Evolutionary conservation across 2,329 filamentous ascomycete species (phyloP), one percentile per base, ranked within the genome.

Genomic region (Xylaria arbuscula): DNA sequence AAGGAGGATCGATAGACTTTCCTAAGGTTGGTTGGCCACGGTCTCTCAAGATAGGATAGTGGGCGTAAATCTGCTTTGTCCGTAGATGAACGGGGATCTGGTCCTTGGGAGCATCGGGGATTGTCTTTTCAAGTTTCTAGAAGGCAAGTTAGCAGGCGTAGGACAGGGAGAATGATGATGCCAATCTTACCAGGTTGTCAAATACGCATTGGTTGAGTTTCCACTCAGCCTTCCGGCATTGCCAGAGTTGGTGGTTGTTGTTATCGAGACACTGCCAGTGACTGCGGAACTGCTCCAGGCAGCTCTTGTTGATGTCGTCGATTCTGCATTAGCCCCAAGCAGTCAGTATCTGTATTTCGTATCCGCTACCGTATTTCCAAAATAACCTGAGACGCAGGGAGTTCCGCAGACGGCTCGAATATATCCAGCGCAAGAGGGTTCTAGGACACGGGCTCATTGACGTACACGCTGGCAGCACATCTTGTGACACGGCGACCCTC

Each of bases 221-320:
- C 88, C 93, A 91, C 86, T 99, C 96, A 72, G 88, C 86, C 77
- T 90, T 90, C 76, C 96, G 89, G 85, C 96, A 99, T 79, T 98
- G 93, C 92, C 93, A 99, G 68, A 98, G 85, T 83, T 97, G 93
- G 79, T 99, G 96, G 86, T 99, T 99, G 85, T 97, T 94, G 84
- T 97, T 91, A 79, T 99, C 96, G 67, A 99, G 87, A 79, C 96
- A 99, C 77, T 93, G 87, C 94, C 94, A 99, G 85, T 99, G 96
- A 78, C 89, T 88, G 76, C 93, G 91, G 87, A 99, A 99, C 82
- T 97, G 88, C 71, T 91, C 87, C 65, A 99, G 85, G 83, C 96
- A 99, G 85, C 93, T 89, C 81, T 93, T 95, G 87, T 98, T 98
- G 84, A 99, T 91, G 80, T 99, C 96, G 78, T 95, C 92, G 80